Percentiles rank a stretch among this genome's conserved stretches.
phyloP scores from a whole-genome alignment of 1,284 basidiomycete genomes.

The Cryptococcus hybrid region DNA sequence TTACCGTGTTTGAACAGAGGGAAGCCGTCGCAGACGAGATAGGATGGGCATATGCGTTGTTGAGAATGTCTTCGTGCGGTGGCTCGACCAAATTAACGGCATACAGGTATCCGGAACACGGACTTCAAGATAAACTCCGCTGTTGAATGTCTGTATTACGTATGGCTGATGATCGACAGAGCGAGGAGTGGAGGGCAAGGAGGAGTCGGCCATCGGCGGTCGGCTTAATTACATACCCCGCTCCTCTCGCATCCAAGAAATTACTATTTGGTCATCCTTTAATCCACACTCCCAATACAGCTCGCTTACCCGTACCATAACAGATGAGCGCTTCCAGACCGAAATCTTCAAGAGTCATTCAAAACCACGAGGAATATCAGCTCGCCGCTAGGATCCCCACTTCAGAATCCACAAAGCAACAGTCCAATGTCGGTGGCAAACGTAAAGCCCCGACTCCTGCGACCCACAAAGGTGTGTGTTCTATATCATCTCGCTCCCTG shows the following conservation, averaged over 20 bases:
- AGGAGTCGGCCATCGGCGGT: too few species aligned
- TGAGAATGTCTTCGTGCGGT: too few species aligned
- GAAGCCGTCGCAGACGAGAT: background rate
- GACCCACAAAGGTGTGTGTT: background rate
- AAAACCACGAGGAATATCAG: background rate
- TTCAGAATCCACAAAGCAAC: background rate
- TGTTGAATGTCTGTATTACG: too few species aligned
- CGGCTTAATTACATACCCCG: too few species aligned
- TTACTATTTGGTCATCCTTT: background rate
- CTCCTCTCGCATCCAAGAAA: background rate
- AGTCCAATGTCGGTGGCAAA: background rate
- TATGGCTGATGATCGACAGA: too few species aligned
- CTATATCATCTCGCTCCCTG: background rate
- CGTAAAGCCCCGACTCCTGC: background rate
- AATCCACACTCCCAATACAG: background rate
- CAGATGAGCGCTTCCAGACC: constrained; percentile 17
- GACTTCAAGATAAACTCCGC: too few species aligned
- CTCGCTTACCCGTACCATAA: too few species aligned
- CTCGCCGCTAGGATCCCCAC: background rate
- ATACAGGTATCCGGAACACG: too few species aligned
- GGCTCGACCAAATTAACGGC: too few species aligned
- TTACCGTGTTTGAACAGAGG: background rate
- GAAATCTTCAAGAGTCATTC: constrained; percentile 13
- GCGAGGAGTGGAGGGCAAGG: too few species aligned
- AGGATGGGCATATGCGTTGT: background rate